Base-by-base conservation (phyloP, 192 early-diverging fungal genomes). In the Coemansia sp. region DNA sequence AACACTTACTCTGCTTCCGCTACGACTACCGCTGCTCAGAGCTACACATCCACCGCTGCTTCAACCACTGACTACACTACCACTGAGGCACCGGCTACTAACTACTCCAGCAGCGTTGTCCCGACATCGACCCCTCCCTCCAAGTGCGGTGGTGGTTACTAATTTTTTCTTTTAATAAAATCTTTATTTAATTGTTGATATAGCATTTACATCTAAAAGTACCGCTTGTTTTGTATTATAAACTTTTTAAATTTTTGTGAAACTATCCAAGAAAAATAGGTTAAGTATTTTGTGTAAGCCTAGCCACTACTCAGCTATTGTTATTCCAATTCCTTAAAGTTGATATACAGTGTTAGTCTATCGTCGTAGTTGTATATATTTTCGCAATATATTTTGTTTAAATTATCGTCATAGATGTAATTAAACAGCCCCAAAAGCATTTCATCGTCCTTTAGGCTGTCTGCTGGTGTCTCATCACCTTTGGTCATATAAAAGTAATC, bases 61-160 rank as follows among this genome's bases (percentile, higher is more conserved):
- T 4, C 45, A 17, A 19, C 13, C 18, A 19, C 1, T 19, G 21
- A 12, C 18, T 19, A 19, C 45, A 19, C 45, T 9, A 46, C 45
- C 9, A 21, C 45, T n/a, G 18, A 46, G n/a, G 45, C 45, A 10
- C 9, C 45, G n/a, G n/a, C 13, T 17, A 10, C 45, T 4, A 19
- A 19, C 9, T 46, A 46, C 18, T 19, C 45, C 14, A 46, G 27
- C 27, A 30, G 18, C 45, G 45, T 5, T 10, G 21, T 46, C 18
- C 45, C 45, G 3, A 46, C 45, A n/a, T 46, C 45, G 45, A 46
- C 41, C 9, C 41, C 45, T 46, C 45, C 45, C 9, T 46, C 45
- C 13, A 46, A 46, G 45, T 46, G 45, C 45, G 45, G 45, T 21
- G 45, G 45, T 21, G 21, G 45, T 19, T 19, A 46, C 45, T 46